phyloP scores from a whole-genome alignment of 495 filamentous ascomycete genomes.

The Talaromyces wortmannii region DNA sequence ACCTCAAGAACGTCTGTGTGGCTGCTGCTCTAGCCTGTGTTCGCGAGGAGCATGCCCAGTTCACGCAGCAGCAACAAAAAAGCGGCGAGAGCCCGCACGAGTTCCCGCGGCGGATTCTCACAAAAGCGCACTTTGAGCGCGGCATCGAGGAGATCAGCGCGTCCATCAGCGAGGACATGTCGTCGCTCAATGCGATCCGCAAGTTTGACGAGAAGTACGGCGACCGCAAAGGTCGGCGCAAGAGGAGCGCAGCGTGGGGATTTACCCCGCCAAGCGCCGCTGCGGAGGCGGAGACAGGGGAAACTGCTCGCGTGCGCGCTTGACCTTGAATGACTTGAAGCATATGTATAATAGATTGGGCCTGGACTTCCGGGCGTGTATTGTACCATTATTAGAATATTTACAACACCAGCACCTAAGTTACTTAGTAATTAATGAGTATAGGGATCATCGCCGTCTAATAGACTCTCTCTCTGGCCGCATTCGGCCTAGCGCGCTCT shows the following conservation, averaged over 20 bases:
- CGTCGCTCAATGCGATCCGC: conserved; percentile 70
- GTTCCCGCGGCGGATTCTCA: conserved; percentile 63
- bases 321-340: conserved; percentile 9
- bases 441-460: neutral
- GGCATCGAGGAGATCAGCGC: conserved; percentile 87
- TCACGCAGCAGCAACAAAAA: conserved; percentile 32
- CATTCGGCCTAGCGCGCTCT: neutral
- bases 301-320: conserved; percentile 33
- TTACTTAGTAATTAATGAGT: neutral
- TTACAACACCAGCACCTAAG: neutral
- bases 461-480: neutral
- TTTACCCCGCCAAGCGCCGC: conserved; percentile 24
- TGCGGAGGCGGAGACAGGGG: conserved; percentile 15
- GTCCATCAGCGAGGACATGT: conserved; percentile 93
- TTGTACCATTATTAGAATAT: neutral
- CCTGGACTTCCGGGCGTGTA: neutral
- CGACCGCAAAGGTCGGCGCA: conserved; percentile 68
- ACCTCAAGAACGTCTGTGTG: conserved; percentile 90
- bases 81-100: conserved; percentile 40
- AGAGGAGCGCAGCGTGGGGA: conserved; percentile 46
- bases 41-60: conserved; percentile 68
- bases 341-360: neutral
- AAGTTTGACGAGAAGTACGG: conserved; percentile 98
- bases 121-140: conserved; percentile 66
- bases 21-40: conserved; percentile 86